Evolutionary conservation across 495 filamentous ascomycete species (phyloP).

Genomic region (Neurospora intermedia): DNA sequence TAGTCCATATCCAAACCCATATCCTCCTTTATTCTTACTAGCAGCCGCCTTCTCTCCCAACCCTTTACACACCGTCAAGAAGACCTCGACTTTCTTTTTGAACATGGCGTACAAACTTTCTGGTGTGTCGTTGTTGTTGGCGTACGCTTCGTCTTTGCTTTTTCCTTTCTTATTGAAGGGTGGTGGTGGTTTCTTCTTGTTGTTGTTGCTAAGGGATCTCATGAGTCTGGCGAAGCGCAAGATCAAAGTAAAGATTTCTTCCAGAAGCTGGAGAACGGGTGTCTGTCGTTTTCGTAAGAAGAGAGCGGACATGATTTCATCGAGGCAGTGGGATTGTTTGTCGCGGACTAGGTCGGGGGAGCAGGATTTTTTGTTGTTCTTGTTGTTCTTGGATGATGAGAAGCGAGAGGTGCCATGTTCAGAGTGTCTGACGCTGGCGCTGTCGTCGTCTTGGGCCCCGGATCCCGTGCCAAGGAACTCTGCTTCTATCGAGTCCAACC

Average conservation of each 20-base stretch:
- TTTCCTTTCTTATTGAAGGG: background rate
- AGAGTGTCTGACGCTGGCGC: slow-evolving; percentile 42
- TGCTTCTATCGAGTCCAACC: slow-evolving; percentile 51
- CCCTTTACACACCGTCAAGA: slow-evolving; percentile 52
- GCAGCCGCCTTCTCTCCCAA: slow-evolving; percentile 49
- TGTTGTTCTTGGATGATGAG: slow-evolving; percentile 45
- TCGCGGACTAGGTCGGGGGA: slow-evolving; percentile 55
- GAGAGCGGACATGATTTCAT: slow-evolving; percentile 64
- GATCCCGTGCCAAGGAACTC: slow-evolving; percentile 31
- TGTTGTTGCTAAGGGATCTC: background rate
- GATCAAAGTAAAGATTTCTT: slow-evolving; percentile 64
- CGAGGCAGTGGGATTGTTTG: slow-evolving; percentile 67
- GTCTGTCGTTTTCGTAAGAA: slow-evolving; percentile 60
- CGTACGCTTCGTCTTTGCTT: slow-evolving; percentile 1
- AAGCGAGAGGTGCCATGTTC: slow-evolving; percentile 40
- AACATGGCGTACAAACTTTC: slow-evolving; percentile 52
- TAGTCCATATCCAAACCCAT: slow-evolving; percentile 1
- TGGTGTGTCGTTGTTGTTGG: slow-evolving; percentile 29
- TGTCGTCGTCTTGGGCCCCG: slow-evolving; percentile 3
- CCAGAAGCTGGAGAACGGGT: slow-evolving; percentile 60
- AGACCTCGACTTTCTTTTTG: slow-evolving; percentile 56
- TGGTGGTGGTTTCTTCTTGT: too few relatives aligned
- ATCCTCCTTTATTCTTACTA: slow-evolving; percentile 25
- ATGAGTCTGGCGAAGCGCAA: slow-evolving; percentile 45
- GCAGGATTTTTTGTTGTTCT: slow-evolving; percentile 15